Evolutionary conservation across 2,329 filamentous ascomycete genomes (phyloP).

Genomic region (Allantophomopsis cytisporea): DNA sequence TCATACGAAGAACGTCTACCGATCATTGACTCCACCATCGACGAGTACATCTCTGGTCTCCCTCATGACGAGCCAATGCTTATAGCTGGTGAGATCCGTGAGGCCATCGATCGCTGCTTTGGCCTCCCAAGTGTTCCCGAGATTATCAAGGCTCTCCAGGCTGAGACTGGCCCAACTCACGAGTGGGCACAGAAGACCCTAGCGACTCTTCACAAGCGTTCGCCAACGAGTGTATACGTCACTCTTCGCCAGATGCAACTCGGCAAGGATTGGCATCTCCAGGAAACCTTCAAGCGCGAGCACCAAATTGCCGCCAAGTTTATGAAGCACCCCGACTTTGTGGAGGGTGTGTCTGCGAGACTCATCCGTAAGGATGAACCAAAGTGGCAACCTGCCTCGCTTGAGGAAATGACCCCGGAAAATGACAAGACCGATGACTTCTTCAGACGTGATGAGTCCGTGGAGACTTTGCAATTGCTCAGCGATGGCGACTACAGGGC

Average conservation of each 20-base stretch:
- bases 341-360: conserved; percentile 74
- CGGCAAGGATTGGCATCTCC: conserved; percentile 65
- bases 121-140: conserved; percentile 49
- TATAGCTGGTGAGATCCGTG: conserved; percentile 56
- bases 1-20: conserved; percentile 45
- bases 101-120: conserved; percentile 79
- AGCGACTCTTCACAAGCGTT: conserved; percentile 61
- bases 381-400: conserved; percentile 60
- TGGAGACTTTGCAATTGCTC: conserved; percentile 42
- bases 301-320: conserved; percentile 74
- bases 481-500: conserved; percentile 47
- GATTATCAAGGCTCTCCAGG: conserved; percentile 45
- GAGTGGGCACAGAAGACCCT: conserved; percentile 73
- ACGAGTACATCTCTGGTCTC: conserved; percentile 80
- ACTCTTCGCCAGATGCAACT: conserved; percentile 71
- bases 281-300: conserved; percentile 75
- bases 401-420: conserved; percentile 48
- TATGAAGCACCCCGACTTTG: conserved; percentile 86
- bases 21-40: conserved; percentile 75
- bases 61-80: conserved; percentile 59
- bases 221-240: conserved; percentile 78
- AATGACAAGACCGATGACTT: conserved; percentile 50
- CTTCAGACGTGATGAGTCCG: conserved; percentile 37
- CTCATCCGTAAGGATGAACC: conserved; percentile 61
- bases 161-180: conserved; percentile 28